Conservation (phyloP, 768 basidiomycete genomes). For the Boletus vinaceobasis region DNA sequence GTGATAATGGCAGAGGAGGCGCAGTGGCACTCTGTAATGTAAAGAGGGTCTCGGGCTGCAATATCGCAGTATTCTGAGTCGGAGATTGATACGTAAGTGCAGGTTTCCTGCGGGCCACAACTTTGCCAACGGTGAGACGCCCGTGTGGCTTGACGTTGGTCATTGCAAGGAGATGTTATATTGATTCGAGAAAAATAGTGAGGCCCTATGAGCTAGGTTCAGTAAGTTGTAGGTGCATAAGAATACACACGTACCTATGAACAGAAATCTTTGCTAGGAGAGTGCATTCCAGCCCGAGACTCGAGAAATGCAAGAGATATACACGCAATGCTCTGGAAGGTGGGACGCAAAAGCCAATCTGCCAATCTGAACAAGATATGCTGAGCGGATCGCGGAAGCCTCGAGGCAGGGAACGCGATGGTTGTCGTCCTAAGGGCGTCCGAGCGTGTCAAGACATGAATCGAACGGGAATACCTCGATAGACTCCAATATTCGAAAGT, state of each 20-base stretch:
- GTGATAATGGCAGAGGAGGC: constrained; percentile 10
- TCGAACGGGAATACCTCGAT: constrained; percentile 13
- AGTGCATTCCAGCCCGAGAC: constrained; percentile 23
- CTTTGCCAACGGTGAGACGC: constrained; percentile 7
- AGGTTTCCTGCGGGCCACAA: constrained; percentile 53
- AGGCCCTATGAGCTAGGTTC: constrained; percentile 11
- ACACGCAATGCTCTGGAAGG: constrained; percentile 9
- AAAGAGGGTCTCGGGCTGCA: constrained; percentile 22
- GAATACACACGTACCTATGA: constrained; percentile 18
- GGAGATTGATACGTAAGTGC: constrained; percentile 58
- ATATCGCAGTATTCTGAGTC: constrained; percentile 30
- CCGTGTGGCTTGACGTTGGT: constrained; percentile 21
- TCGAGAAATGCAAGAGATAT: constrained; percentile 10
- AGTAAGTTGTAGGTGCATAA: neutral
- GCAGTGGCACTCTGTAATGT: constrained; percentile 15
- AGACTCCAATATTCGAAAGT: constrained; percentile 14
- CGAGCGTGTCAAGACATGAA: constrained; percentile 24
- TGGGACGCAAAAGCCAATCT: constrained; percentile 8
- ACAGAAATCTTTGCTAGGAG: constrained; percentile 11
- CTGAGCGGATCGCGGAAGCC: constrained; percentile 8
- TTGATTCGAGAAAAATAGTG: constrained; percentile 1
- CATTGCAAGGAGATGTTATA: constrained; percentile 18
- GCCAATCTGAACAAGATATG: constrained; percentile 25
- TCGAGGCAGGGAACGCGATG: constrained; percentile 5
- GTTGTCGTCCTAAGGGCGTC: constrained; percentile 6